phyloP scores from a whole-genome alignment of 164 flowering plant genomes.

The grape (Vitis vinifera) region DNA sequence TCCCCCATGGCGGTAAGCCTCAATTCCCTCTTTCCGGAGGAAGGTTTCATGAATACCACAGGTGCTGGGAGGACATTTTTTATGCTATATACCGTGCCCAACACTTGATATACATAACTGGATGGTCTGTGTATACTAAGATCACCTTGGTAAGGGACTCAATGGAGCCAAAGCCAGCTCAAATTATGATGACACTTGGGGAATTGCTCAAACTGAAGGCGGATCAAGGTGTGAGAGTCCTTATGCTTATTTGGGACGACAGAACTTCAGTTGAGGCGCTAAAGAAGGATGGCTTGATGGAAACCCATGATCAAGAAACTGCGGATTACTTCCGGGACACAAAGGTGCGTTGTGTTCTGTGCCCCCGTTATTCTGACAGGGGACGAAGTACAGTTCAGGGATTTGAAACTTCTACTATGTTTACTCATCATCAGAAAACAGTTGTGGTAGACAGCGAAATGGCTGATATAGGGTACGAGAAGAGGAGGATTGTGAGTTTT shows the following conservation, averaged over 20 bases:
- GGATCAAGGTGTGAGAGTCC: conserved; percentile 52
- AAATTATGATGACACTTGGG: conserved; percentile 44
- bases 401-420: conserved; percentile 42
- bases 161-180: conserved; percentile 29
- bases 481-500: conserved; percentile 55
- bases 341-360: conserved; percentile 49
- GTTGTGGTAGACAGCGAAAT: conserved; percentile 51
- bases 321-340: conserved; percentile 42
- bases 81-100: conserved; percentile 56
- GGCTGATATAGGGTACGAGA: conserved; percentile 19
- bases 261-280: conserved; percentile 39
- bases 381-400: conserved; percentile 42
- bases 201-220: conserved; percentile 64
- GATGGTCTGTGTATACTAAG: conserved; percentile 71
- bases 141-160: conserved; percentile 59
- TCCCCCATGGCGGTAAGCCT: conserved; percentile 26
- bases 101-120: conserved; percentile 67
- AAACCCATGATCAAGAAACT: conserved; percentile 66
- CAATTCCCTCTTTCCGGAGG: conserved; percentile 26
- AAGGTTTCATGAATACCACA: conserved; percentile 27
- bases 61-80: conserved; percentile 79
- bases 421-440: conserved; percentile 74
- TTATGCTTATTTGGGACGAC: conserved; percentile 78
- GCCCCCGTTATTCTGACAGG: conserved; percentile 56
- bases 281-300: conserved; percentile 60